Percentiles rank a stretch among this genome's conserved stretches.
Conservation (phyloP, 2,329 filamentous ascomycete genomes). For the Epichloe sp. region DNA sequence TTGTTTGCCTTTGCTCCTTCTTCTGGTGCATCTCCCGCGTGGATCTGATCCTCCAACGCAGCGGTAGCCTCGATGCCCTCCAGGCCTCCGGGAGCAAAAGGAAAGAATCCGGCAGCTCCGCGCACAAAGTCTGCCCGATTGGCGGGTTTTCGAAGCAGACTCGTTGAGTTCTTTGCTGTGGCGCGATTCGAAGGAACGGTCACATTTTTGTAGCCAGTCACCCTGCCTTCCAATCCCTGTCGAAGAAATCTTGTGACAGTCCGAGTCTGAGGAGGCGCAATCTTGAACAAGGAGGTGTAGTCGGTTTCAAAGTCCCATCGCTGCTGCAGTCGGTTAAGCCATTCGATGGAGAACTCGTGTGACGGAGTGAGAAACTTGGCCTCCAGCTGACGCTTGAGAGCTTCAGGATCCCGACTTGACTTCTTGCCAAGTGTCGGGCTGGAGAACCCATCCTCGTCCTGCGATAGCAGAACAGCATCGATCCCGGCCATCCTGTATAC, state of each 20-base stretch:
- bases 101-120: slow-evolving; percentile 85
- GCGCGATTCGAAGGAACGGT: slow-evolving; percentile 81
- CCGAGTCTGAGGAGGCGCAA: slow-evolving; percentile 82
- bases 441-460: slow-evolving; percentile 11
- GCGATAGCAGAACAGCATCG: slow-evolving; percentile 20
- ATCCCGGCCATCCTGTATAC: slow-evolving; percentile 19
- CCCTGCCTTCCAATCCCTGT: slow-evolving; percentile 81
- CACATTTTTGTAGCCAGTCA: slow-evolving; percentile 88
- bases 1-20: slow-evolving; percentile 36
- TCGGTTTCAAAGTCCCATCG: slow-evolving; percentile 73
- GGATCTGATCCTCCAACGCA: slow-evolving; percentile 64
- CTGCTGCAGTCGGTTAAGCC: slow-evolving; percentile 83
- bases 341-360: slow-evolving; percentile 64
- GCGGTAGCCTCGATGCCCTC: slow-evolving; percentile 79
- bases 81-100: slow-evolving; percentile 81
- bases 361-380: slow-evolving; percentile 67
- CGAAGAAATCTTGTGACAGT: slow-evolving; percentile 89
- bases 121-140: slow-evolving; percentile 81
- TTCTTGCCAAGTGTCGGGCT: slow-evolving; percentile 4
- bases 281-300: slow-evolving; percentile 70
- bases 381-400: slow-evolving; percentile 60
- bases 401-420: slow-evolving; percentile 34
- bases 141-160: slow-evolving; percentile 72
- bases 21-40: slow-evolving; percentile 34
- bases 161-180: slow-evolving; percentile 92